A percentile compares a stretch with the other conserved stretches of the same genome.
Conservation (phyloP, 768 basidiomycete species). For the Russula lepida region DNA sequence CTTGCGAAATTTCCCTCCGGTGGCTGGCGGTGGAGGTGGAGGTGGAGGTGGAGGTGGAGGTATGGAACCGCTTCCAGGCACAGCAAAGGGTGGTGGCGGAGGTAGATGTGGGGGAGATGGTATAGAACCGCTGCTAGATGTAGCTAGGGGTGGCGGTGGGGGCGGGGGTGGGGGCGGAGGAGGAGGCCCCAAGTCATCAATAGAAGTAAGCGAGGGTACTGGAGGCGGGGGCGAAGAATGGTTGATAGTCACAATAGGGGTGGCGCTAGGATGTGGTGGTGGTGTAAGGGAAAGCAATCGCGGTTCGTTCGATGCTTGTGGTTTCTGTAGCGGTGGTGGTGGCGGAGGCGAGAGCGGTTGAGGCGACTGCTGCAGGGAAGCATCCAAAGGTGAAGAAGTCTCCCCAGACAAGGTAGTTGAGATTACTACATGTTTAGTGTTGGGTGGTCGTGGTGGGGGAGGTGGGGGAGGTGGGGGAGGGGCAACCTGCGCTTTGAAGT, state of each 20-base stretch:
- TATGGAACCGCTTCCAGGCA: background rate
- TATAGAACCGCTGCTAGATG: background rate
- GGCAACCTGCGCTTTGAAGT: conserved; percentile 58
- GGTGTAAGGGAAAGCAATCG: conserved; percentile 23
- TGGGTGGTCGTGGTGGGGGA: conserved; percentile 31
- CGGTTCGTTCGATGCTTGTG: conserved; percentile 19
- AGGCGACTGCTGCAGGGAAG: background rate
- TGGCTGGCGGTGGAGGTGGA: conserved; percentile 20
- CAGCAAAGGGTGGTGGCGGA: background rate
- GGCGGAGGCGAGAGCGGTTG: conserved; percentile 22
- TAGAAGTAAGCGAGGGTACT: background rate
- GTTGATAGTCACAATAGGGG: conserved; percentile 7
- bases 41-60: conserved; percentile 1
- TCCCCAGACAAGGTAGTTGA: conserved; percentile 1
- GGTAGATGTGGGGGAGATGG: background rate
- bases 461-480: conserved; percentile 53
- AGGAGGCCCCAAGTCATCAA: background rate
- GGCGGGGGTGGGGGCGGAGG: background rate
- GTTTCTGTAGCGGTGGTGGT: conserved; percentile 13
- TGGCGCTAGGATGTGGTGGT: conserved; percentile 16
- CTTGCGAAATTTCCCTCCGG: conserved; percentile 28
- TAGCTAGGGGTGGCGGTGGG: background rate
- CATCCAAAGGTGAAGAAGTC: background rate
- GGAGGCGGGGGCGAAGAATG: background rate
- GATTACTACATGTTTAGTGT: background rate